A percentile compares a stretch with the other conserved stretches of the same genome.
phyloP scores from a whole-genome alignment of 192 early-diverging fungal species.

The Pecoramyces ruminantium region DNA sequence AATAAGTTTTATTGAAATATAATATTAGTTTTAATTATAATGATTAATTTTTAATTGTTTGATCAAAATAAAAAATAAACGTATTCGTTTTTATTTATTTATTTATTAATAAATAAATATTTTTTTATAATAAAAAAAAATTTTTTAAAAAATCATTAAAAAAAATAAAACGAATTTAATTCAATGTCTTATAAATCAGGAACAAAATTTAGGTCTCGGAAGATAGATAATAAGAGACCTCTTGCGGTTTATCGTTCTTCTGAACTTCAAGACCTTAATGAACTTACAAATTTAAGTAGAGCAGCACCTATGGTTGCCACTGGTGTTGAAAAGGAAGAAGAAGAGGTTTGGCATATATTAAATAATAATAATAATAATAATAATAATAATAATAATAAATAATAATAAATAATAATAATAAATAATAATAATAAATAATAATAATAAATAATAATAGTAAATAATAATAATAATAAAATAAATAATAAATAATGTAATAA shows the following conservation, averaged over 20 bases:
- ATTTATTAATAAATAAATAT: background rate
- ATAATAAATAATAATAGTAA: too few relatives aligned
- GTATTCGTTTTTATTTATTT: background rate
- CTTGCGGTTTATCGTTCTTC: conserved; percentile 62
- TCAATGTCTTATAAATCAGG: background rate
- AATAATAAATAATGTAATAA: too few relatives aligned
- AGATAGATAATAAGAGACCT: conserved; percentile 72
- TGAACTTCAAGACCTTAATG: conserved; percentile 72
- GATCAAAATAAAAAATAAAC: background rate
- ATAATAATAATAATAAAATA: too few relatives aligned
- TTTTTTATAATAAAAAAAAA: background rate
- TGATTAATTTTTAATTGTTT: background rate
- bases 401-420: too few relatives aligned
- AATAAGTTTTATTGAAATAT: too few relatives aligned
- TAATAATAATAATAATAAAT: too few relatives aligned
- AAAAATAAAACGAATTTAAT: background rate
- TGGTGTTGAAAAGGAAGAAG: conserved; percentile 96
- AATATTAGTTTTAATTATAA: background rate
- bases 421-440: too few relatives aligned
- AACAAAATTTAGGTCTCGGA: conserved; percentile 52
- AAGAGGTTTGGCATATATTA: conserved; percentile 41
- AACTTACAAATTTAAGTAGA: conserved; percentile 46
- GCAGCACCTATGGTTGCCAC: conserved; percentile 59
- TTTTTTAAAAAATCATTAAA: background rate
- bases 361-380: too few relatives aligned